Conservation (phyloP, 257 asterid genomes). For the Przewalskia tangutica region DNA sequence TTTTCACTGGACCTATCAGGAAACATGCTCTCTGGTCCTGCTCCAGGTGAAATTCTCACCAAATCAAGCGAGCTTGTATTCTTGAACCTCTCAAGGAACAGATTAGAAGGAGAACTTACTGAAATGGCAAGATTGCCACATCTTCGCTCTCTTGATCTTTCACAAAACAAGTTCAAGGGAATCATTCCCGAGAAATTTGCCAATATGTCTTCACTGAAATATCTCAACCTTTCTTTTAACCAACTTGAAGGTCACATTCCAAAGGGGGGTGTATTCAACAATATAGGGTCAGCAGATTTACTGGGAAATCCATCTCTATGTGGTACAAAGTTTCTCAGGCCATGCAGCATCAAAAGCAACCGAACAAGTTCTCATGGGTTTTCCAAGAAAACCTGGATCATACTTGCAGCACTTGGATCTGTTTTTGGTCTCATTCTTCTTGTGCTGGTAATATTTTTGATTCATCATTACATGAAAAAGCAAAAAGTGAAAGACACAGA, state of each 20-base stretch:
- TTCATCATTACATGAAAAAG: constrained; percentile 16
- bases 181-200: constrained; percentile 44
- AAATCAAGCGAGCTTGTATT: constrained; percentile 30
- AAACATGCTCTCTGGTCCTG: constrained; percentile 43
- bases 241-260: constrained; percentile 61
- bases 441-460: constrained; percentile 6
- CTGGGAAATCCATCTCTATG: constrained; percentile 59
- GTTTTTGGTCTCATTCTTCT: constrained; percentile 23
- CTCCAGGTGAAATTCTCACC: constrained; percentile 30
- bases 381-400: constrained; percentile 20
- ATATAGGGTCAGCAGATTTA: constrained; percentile 17
- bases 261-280: constrained; percentile 30
- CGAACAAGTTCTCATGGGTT: constrained; percentile 3
- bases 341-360: constrained; percentile 17
- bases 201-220: constrained; percentile 32
- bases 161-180: constrained; percentile 57
- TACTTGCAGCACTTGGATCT: constrained; percentile 33
- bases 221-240: constrained; percentile 69
- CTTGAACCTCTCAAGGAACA: constrained; percentile 59
- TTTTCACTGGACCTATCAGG: constrained; percentile 49
- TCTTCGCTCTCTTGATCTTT: constrained; percentile 48
- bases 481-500: constrained; percentile 1
- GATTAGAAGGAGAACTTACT: constrained; percentile 48
- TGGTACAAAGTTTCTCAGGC: constrained; percentile 28
- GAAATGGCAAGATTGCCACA: constrained; percentile 24